A percentile compares a stretch with the other conserved stretches of the same genome.
These are phyloP conservation scores for Zasmidium citrigriseum DNA, from an alignment of 2,329 filamentous ascomycete genomes.

Conservation along the genomic window DNA sequence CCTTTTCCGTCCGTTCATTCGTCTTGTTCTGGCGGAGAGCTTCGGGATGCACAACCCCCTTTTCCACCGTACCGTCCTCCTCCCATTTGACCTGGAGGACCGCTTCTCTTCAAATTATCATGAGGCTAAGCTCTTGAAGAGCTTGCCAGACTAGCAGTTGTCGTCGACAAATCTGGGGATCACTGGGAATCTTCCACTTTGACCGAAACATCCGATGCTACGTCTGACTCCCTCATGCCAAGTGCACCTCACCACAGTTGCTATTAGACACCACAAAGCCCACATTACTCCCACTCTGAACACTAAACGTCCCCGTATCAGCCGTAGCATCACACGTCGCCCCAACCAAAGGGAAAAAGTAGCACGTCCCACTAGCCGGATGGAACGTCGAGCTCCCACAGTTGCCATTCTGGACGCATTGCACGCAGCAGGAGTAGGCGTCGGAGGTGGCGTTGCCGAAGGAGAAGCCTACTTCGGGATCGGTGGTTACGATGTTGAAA, in stretches of 20 bases:
- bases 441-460: constrained; percentile 11
- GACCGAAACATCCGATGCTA: background rate
- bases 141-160: no score
- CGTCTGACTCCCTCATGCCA: background rate
- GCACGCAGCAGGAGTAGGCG: constrained; percentile 19
- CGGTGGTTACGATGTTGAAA: constrained; percentile 11
- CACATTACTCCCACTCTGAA: constrained; percentile 8
- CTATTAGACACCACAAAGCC: constrained; percentile 17
- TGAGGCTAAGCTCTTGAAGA: no score
- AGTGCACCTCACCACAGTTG: constrained; percentile 14
- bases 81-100: no score
- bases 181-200: no score
- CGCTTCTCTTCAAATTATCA: no score
- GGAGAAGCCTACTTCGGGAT: constrained; percentile 12
- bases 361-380: constrained; percentile 11
- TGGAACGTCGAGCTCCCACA: constrained; percentile 19
- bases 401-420: constrained; percentile 10
- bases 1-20: no score
- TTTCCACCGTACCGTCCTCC: no score
- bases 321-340: constrained; percentile 7
- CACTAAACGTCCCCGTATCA: constrained; percentile 10
- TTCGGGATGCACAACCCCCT: no score
- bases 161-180: no score
- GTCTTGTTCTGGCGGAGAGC: no score
- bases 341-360: constrained; percentile 15